Conservation (phyloP, 1,284 basidiomycete genomes). For the Volvariella volvacea region DNA sequence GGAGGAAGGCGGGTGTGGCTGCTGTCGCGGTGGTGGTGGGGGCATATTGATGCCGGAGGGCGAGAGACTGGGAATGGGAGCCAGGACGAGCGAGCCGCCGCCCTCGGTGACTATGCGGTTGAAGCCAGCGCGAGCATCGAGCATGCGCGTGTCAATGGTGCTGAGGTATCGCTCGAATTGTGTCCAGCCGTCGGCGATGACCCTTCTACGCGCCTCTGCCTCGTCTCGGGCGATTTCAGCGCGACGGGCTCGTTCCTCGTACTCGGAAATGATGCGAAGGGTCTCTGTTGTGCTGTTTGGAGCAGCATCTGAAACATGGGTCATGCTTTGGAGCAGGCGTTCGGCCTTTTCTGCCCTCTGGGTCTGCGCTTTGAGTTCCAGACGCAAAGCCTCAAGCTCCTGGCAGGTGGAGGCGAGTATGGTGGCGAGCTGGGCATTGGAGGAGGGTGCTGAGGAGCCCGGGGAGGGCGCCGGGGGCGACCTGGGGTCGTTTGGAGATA, state of each 20-base stretch:
- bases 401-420: slow-evolving; percentile 46
- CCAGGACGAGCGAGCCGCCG: slow-evolving; percentile 33
- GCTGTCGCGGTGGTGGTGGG: not conserved
- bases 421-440: slow-evolving; percentile 43
- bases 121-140: slow-evolving; percentile 47
- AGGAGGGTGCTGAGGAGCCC: slow-evolving; percentile 2
- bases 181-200: slow-evolving; percentile 45
- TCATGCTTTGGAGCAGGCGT: slow-evolving; percentile 23
- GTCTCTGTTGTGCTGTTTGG: slow-evolving; percentile 9
- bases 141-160: slow-evolving; percentile 35
- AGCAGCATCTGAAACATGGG: slow-evolving; percentile 3
- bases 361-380: slow-evolving; percentile 34
- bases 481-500: slow-evolving; percentile 1
- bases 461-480: not conserved
- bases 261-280: slow-evolving; percentile 30
- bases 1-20: slow-evolving; percentile 5
- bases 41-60: slow-evolving; percentile 8
- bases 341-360: slow-evolving; percentile 51
- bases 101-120: slow-evolving; percentile 37
- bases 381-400: slow-evolving; percentile 43
- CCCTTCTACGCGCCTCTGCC: slow-evolving; percentile 41
- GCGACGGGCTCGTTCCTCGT: slow-evolving; percentile 39
- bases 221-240: slow-evolving; percentile 54
- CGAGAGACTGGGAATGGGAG: slow-evolving; percentile 14
- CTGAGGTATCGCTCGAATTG: slow-evolving; percentile 46